These are phyloP conservation scores for Starmerella ratchasimensis DNA, from an alignment of 805 yeast species.

Conservation along the genomic window DNA sequence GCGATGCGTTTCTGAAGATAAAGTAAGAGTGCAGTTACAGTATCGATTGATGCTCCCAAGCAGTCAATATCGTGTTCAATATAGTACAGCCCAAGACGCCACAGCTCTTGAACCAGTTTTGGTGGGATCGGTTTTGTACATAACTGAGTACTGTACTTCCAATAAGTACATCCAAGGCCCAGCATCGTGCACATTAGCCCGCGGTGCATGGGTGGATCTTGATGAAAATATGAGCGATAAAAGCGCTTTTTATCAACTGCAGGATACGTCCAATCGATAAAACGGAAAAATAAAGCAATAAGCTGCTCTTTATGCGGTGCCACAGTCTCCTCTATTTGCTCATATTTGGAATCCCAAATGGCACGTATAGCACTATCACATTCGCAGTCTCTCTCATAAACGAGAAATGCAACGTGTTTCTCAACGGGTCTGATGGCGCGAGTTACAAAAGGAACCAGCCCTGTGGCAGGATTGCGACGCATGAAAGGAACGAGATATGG, in stretches of 20 bases:
- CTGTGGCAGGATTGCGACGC: constrained; percentile 8
- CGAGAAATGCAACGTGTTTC: constrained; percentile 5
- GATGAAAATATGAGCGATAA: constrained; percentile 22
- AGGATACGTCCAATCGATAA: constrained; percentile 27
- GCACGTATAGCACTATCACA: constrained; percentile 19
- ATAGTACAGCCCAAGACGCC: constrained; percentile 21
- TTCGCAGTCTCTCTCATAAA: constrained; percentile 18
- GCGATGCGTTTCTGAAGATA: constrained; percentile 23
- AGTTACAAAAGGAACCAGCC: constrained; percentile 22
- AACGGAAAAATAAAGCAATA: constrained; percentile 24
- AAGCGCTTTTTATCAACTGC: constrained; percentile 25
- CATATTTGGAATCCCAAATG: constrained; percentile 12
- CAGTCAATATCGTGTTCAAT: constrained; percentile 23
- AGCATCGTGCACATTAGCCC: constrained; percentile 26
- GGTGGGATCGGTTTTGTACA: constrained; percentile 25
- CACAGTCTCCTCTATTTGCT: constrained; percentile 8
- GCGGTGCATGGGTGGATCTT: constrained; percentile 21
- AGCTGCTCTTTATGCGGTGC: constrained; percentile 21
- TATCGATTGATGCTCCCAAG: constrained; percentile 22
- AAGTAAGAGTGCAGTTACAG: constrained; percentile 25
- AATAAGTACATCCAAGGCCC: constrained; percentile 26
- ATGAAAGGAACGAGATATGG: constrained; percentile 22
- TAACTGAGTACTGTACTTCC: constrained; percentile 26
- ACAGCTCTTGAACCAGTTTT: constrained; percentile 20
- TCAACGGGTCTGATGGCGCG: constrained; percentile 21